These are phyloP conservation scores for Fraxinus xanthoxyloides DNA, from an alignment of 305 asterid species.

Conservation along the genomic window DNA sequence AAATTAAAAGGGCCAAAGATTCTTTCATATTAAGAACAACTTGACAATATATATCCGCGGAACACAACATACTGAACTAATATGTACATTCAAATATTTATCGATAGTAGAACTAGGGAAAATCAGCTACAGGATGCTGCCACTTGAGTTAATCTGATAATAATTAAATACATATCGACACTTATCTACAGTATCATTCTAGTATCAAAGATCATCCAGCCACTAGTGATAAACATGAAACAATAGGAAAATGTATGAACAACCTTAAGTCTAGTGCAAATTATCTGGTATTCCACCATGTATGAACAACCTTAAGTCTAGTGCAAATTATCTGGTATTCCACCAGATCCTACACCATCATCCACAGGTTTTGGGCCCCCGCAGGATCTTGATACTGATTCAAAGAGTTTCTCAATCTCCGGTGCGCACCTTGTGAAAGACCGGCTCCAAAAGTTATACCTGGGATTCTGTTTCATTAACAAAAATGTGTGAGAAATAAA, in stretches of 20 bases:
- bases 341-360: slow-evolving; percentile 72
- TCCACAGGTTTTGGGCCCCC: slow-evolving; percentile 94
- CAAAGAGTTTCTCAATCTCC: slow-evolving; percentile 94
- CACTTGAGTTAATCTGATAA: neutral
- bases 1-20: neutral
- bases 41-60: neutral
- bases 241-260: neutral
- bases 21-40: neutral
- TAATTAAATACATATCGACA: neutral
- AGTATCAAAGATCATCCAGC: neutral
- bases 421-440: slow-evolving; percentile 93
- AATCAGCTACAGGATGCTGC: neutral
- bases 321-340: slow-evolving; percentile 70
- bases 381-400: slow-evolving; percentile 92
- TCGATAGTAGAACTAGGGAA: neutral
- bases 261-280: slow-evolving; percentile 43
- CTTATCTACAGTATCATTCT: neutral
- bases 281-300: slow-evolving; percentile 60
- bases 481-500: neutral
- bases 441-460: slow-evolving; percentile 93
- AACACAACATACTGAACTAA: neutral
- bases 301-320: slow-evolving; percentile 7
- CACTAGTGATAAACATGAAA: neutral
- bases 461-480: slow-evolving; percentile 58
- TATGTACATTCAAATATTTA: neutral